Evolutionary conservation across 2,329 filamentous ascomycete species (phyloP).

Genomic region (Thielaviopsis punctulata): DNA sequence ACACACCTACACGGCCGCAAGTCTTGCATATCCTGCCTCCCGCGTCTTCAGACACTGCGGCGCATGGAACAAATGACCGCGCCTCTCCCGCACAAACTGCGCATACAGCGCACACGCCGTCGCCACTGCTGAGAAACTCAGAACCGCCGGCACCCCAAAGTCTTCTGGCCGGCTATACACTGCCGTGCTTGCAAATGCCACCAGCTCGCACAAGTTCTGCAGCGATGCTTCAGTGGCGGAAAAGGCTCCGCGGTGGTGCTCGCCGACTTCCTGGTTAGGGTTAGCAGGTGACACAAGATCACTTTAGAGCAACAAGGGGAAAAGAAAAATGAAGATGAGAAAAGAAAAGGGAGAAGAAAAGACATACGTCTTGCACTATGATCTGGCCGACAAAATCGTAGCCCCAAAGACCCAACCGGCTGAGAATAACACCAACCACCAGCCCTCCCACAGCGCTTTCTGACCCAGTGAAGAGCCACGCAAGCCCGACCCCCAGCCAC

Average conservation of each 20-base stretch:
- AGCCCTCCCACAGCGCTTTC: conserved; percentile 28
- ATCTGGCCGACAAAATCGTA: conserved; percentile 44
- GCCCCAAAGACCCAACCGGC: conserved; percentile 42
- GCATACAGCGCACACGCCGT: conserved; percentile 18
- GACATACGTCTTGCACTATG: conserved; percentile 40
- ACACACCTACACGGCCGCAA: neutral
- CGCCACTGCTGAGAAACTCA: conserved; percentile 37
- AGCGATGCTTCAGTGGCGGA: conserved; percentile 49
- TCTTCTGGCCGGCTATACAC: conserved; percentile 43
- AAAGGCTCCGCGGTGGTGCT: conserved; percentile 45
- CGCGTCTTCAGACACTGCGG: conserved; percentile 11
- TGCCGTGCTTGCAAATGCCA: conserved; percentile 49
- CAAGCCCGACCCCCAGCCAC: conserved; percentile 30
- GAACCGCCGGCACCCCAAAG: conserved; percentile 44
- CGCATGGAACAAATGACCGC: conserved; percentile 20
- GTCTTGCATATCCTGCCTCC: neutral
- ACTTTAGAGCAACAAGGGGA: neutral
- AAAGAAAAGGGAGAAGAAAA: neutral
- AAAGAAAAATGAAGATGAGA: neutral
- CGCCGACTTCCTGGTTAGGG: conserved; percentile 31
- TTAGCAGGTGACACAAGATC: neutral
- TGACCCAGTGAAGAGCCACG: conserved; percentile 23
- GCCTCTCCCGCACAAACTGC: conserved; percentile 17
- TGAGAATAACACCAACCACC: conserved; percentile 33
- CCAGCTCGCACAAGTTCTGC: conserved; percentile 54